Evolutionary conservation across 768 basidiomycete genomes (phyloP).

Genomic region (Lentinus tigrinus): DNA sequence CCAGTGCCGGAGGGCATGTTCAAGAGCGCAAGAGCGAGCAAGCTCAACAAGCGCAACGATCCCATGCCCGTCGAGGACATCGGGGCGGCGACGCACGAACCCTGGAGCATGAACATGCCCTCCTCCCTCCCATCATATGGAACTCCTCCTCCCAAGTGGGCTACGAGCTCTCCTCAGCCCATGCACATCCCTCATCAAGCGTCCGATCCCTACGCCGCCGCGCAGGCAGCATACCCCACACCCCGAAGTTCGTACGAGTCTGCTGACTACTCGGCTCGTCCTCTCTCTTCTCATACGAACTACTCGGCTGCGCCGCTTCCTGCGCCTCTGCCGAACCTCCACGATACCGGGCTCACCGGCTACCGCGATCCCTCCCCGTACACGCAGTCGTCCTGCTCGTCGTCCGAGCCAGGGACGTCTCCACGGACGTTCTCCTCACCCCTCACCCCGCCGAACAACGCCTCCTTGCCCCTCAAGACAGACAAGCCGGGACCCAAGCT

Average conservation of each 20-base stretch:
- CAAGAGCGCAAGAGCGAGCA: slow-evolving; percentile 71
- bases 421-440: slow-evolving; percentile 18
- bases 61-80: slow-evolving; percentile 22
- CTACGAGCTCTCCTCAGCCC: slow-evolving; percentile 1
- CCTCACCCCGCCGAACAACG: slow-evolving; percentile 19
- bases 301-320: neutral
- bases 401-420: slow-evolving; percentile 18
- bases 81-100: slow-evolving; percentile 20
- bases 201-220: slow-evolving; percentile 2
- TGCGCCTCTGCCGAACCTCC: slow-evolving; percentile 12
- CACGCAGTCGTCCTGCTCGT: slow-evolving; percentile 25
- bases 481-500: slow-evolving; percentile 30
- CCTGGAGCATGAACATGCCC: slow-evolving; percentile 20
- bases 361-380: slow-evolving; percentile 29
- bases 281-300: neutral
- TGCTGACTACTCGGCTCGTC: slow-evolving; percentile 3
- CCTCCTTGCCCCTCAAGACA: slow-evolving; percentile 4
- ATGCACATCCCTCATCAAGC: slow-evolving; percentile 2
- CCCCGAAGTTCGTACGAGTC: slow-evolving; percentile 13
- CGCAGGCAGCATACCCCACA: slow-evolving; percentile 11
- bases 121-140: slow-evolving; percentile 8
- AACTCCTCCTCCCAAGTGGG: slow-evolving; percentile 8
- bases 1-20: slow-evolving; percentile 77
- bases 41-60: slow-evolving; percentile 35
- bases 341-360: slow-evolving; percentile 12